These are phyloP conservation scores for Aspergillus oerlinghausenensis DNA, from an alignment of 2,329 filamentous ascomycete genomes.

Conservation along the genomic window DNA sequence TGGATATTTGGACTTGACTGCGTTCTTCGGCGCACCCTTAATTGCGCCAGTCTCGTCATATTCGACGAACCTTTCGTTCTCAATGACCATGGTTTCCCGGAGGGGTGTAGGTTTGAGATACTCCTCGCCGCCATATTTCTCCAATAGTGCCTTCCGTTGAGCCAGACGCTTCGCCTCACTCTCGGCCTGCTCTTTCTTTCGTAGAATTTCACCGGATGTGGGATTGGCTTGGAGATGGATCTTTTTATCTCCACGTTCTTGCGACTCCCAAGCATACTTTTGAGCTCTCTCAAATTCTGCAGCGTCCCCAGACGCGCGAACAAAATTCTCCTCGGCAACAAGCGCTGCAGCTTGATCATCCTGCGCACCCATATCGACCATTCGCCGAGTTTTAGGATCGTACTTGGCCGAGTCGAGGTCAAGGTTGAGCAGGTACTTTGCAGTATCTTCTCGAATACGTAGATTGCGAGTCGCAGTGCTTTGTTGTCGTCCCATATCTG, in stretches of 20 bases:
- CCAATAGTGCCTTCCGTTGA: conserved; percentile 64
- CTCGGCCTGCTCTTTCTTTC: conserved; percentile 75
- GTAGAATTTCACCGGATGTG: conserved; percentile 79
- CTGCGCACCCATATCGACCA: conserved; percentile 80
- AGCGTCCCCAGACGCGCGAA: conserved; percentile 83
- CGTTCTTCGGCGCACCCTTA: conserved; percentile 76
- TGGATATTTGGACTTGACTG: conserved; percentile 81
- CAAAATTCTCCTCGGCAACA: conserved; percentile 89
- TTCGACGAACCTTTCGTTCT: conserved; percentile 85
- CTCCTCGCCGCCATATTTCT: conserved; percentile 75
- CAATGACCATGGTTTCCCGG: conserved; percentile 64
- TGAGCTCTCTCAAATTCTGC: conserved; percentile 88
- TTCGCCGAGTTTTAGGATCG: conserved; percentile 88
- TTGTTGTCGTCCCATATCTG: conserved; percentile 92
- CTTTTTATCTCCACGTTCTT: conserved; percentile 74
- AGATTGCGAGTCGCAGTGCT: conserved; percentile 86
- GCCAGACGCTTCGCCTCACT: conserved; percentile 64
- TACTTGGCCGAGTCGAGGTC: conserved; percentile 97
- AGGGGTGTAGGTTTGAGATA: conserved; percentile 58
- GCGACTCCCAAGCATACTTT: conserved; percentile 88
- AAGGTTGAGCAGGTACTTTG: conserved; percentile 91
- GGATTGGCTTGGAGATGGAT: conserved; percentile 94
- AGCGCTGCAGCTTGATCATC: conserved; percentile 74
- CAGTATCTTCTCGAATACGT: conserved; percentile 90
- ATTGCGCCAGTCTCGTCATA: conserved; percentile 87